A percentile compares a stretch with the other conserved stretches of the same genome.
Conservation (phyloP, 495 filamentous ascomycete species). For the Aspergillus bridgeri region DNA sequence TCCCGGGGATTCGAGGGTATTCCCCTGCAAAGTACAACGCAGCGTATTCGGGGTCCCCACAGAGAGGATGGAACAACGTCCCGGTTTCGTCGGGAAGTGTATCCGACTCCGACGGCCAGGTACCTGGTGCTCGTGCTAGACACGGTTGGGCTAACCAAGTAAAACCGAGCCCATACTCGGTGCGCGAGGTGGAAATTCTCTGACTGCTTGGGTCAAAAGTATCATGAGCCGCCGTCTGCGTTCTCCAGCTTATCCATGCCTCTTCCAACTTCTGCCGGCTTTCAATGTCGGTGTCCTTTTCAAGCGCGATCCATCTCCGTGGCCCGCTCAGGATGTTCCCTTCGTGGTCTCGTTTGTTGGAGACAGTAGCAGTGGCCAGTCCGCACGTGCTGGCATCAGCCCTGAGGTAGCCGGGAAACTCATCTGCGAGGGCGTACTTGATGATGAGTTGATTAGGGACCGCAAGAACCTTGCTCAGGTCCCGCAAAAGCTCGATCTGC, state of each 20-base stretch:
- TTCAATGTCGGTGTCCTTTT: neutral
- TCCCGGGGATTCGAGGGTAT: neutral
- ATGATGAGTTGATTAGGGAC: neutral
- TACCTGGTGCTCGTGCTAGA: neutral
- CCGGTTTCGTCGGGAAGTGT: neutral
- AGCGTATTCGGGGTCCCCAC: neutral
- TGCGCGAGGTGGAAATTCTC: neutral
- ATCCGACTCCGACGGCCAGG: neutral
- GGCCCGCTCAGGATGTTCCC: neutral
- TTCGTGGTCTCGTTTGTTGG: neutral
- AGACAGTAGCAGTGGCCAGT: neutral
- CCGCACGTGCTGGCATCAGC: neutral
- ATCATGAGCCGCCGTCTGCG: neutral
- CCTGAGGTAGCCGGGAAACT: slow-evolving; percentile 2
- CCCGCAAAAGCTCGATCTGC: neutral
- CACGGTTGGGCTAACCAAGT: neutral
- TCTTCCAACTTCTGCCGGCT: neutral
- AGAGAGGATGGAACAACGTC: neutral
- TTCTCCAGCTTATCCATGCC: neutral
- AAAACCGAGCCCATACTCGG: neutral
- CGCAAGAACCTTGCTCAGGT: neutral
- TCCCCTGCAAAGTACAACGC: slow-evolving; percentile 3
- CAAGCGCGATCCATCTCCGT: neutral
- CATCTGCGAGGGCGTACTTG: neutral
- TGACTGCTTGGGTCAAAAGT: neutral